Evolutionary conservation across 352 stramenopile species (phyloP).

Genomic region (Globisporangium iwayamae): DNA sequence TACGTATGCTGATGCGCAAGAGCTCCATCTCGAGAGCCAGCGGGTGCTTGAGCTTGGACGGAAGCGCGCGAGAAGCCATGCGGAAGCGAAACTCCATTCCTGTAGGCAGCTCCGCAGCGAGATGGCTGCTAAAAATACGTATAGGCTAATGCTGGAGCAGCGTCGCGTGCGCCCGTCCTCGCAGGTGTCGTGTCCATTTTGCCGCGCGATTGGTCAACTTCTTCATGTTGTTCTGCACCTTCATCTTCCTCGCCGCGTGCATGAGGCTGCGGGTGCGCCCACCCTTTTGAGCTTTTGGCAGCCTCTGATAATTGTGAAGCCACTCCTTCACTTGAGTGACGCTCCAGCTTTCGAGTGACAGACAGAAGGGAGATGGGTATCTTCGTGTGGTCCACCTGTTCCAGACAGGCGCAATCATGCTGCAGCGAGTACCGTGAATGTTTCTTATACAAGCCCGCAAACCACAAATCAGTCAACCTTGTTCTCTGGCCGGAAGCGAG

Average conservation of each 20-base stretch:
- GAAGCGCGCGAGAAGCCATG: slow-evolving; percentile 1
- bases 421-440: neutral
- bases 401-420: no score
- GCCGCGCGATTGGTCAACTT: neutral
- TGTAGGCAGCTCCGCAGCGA: neutral
- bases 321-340: neutral
- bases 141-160: neutral
- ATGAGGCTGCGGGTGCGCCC: neutral
- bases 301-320: neutral
- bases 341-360: neutral
- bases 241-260: neutral
- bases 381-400: slow-evolving; percentile 8
- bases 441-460: neutral
- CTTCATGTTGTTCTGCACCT: neutral
- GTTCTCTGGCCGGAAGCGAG: slow-evolving; percentile 3
- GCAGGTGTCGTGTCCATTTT: slow-evolving; percentile 7
- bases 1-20: neutral
- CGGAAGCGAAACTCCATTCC: slow-evolving; percentile 7
- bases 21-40: neutral
- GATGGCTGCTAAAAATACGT: slow-evolving; percentile 4
- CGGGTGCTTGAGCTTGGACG: neutral
- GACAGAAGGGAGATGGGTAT: slow-evolving; percentile 1
- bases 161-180: neutral
- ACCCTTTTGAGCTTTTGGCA: no score
- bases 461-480: neutral